phyloP scores from a whole-genome alignment of 2,329 filamentous ascomycete species.

The Blastomyces gilchristii region DNA sequence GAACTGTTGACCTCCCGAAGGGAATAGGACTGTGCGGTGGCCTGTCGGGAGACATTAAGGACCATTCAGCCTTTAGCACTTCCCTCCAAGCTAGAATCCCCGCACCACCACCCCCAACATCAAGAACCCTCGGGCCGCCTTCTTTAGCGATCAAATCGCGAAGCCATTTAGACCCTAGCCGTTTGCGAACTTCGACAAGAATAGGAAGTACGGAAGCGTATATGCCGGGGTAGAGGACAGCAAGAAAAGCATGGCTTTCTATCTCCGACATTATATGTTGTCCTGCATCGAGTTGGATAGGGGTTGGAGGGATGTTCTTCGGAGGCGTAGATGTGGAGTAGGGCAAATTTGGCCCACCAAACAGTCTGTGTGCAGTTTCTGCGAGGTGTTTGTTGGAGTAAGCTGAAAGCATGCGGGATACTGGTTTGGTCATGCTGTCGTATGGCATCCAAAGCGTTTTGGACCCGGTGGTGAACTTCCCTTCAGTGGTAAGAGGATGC shows the following conservation, averaged over 20 bases:
- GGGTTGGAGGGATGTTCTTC: constrained; percentile 38
- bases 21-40: constrained; percentile 38
- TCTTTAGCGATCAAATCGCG: constrained; percentile 46
- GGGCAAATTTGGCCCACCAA: constrained; percentile 68
- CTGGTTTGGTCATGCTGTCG: constrained; percentile 57
- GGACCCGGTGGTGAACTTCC: constrained; percentile 64
- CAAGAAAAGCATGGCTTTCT: constrained; percentile 49
- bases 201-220: constrained; percentile 49
- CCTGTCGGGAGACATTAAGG: constrained; percentile 47
- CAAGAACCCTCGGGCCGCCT: constrained; percentile 48
- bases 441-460: constrained; percentile 66
- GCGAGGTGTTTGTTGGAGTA: constrained; percentile 65
- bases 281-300: constrained; percentile 47
- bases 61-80: constrained; percentile 71
- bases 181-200: constrained; percentile 50
- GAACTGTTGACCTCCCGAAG: constrained; percentile 65
- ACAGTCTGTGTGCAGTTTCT: constrained; percentile 59
- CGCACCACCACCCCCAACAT: constrained; percentile 53
- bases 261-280: constrained; percentile 50
- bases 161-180: constrained; percentile 50
- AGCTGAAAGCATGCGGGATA: constrained; percentile 56
- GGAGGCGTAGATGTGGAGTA: constrained; percentile 62
- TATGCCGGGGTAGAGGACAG: constrained; percentile 50
- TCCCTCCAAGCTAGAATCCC: constrained; percentile 56
- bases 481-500: constrained; percentile 64